Evolutionary conservation across 2,329 filamentous ascomycete species (phyloP).

Genomic region (Tolypocladium ovalisporum): DNA sequence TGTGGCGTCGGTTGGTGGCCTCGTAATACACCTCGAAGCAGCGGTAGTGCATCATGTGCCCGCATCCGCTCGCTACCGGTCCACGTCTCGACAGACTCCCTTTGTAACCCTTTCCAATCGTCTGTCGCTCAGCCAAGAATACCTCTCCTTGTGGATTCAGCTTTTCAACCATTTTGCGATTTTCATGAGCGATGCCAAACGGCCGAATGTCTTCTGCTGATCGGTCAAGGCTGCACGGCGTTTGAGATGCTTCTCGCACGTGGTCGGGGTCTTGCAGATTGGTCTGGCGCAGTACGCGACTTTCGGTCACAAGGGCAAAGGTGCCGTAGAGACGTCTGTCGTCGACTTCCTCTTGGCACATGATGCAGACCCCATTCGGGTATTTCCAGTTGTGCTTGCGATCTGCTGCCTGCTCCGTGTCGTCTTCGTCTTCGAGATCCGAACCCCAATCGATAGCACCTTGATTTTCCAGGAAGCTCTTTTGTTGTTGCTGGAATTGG

Average conservation of each 20-base stretch:
- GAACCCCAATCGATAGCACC: conserved; percentile 76
- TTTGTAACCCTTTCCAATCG: conserved; percentile 82
- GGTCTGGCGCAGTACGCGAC: conserved; percentile 77
- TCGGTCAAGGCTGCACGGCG: conserved; percentile 71
- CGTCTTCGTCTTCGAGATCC: conserved; percentile 67
- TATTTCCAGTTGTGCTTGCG: conserved; percentile 69
- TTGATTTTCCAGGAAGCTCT: conserved; percentile 85
- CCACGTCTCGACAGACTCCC: conserved; percentile 55
- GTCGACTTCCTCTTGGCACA: conserved; percentile 93
- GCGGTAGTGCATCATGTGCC: conserved; percentile 95
- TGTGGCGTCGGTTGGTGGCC: conserved; percentile 73
- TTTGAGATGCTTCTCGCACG: conserved; percentile 70
- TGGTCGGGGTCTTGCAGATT: conserved; percentile 72
- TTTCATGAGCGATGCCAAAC: conserved; percentile 84
- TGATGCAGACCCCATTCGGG: conserved; percentile 82
- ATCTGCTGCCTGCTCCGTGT: conserved; percentile 45
- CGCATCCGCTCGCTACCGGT: conserved; percentile 81
- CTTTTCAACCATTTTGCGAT: conserved; percentile 67
- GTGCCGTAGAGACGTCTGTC: conserved; percentile 84
- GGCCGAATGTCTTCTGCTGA: conserved; percentile 75
- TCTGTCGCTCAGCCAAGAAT: conserved; percentile 65
- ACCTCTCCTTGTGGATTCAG: conserved; percentile 61
- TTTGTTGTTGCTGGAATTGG: conserved; percentile 95
- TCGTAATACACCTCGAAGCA: conserved; percentile 91
- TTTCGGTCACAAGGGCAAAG: conserved; percentile 82